Percentiles rank a stretch among this genome's conserved stretches.
Evolutionary conservation across 139 green algal species (phyloP).

Genomic region (Pleodorina starrii): DNA sequence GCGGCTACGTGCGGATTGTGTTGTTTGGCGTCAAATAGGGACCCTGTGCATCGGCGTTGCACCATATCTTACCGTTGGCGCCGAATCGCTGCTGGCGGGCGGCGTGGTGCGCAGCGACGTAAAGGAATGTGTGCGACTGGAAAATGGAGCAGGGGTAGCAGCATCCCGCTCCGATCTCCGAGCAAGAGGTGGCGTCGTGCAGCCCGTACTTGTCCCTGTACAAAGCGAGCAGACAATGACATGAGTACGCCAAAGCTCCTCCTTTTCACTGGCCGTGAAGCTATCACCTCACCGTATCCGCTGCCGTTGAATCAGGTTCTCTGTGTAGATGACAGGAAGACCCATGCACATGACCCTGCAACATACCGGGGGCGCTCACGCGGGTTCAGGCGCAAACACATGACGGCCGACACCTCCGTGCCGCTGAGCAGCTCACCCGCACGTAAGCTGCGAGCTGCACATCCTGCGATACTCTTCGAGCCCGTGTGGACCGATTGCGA

Average conservation of each 20-base stretch:
- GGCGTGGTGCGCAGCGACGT: background rate
- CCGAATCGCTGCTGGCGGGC: background rate
- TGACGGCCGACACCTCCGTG: background rate
- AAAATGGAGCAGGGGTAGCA: slow-evolving; percentile 42
- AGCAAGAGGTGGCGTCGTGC: background rate
- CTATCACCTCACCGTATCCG: slow-evolving; percentile 18
- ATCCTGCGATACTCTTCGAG: background rate
- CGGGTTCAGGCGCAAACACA: background rate
- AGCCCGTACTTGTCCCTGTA: slow-evolving; percentile 42
- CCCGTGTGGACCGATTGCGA: slow-evolving; percentile 1
- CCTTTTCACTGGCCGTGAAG: background rate
- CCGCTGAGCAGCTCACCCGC: background rate
- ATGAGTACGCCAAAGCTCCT: background rate
- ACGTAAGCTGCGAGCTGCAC: slow-evolving; percentile 22
- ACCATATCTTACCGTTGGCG: background rate
- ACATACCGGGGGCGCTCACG: background rate
- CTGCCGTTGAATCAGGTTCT: slow-evolving; percentile 19
- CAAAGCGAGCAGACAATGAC: background rate
- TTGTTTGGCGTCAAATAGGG: too few species aligned
- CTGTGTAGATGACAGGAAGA: background rate
- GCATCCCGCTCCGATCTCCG: background rate
- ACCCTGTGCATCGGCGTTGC: too few species aligned
- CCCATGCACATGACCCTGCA: slow-evolving; percentile 12
- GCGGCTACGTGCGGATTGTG: too few species aligned
- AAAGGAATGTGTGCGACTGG: slow-evolving; percentile 16